Conservation (phyloP, 164 flowering plant genomes). For the Saururus chinensis region DNA sequence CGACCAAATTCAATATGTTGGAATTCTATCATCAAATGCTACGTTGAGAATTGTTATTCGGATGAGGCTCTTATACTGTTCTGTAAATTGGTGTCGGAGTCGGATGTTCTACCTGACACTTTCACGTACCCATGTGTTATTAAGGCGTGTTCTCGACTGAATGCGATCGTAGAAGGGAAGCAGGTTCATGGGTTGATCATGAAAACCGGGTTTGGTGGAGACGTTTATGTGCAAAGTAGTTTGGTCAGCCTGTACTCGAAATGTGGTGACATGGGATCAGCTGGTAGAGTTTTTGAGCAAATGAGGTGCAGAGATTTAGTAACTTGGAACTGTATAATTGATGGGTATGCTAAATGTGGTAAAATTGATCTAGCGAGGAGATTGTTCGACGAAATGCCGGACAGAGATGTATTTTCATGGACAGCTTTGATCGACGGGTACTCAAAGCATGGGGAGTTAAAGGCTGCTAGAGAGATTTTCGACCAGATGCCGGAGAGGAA, state of each 20-base stretch:
- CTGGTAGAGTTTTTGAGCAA: constrained; percentile 4
- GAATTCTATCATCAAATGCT: constrained; percentile 24
- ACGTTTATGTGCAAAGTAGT: constrained; percentile 26
- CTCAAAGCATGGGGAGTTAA: constrained; percentile 16
- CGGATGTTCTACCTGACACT: constrained; percentile 12
- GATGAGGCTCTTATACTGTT: constrained; percentile 24
- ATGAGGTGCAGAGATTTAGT: constrained; percentile 7
- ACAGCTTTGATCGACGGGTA: constrained; percentile 25
- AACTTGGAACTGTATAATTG: constrained; percentile 10
- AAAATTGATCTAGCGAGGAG: constrained; percentile 2
- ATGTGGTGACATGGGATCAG: constrained; percentile 6
- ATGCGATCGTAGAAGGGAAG: constrained; percentile 24
- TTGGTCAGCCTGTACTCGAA: constrained; percentile 17
- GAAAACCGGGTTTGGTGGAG: constrained; percentile 23
- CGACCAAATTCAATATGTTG: constrained; percentile 22
- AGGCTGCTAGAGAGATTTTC: constrained; percentile 14
- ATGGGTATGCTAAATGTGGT: constrained; percentile 7
- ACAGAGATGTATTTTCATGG: constrained; percentile 12
- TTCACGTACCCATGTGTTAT: constrained; percentile 30
- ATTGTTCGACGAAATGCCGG: constrained; percentile 15
- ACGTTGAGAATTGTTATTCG: constrained; percentile 19
- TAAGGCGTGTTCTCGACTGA: constrained; percentile 25
- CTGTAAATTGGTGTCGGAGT: constrained; percentile 10
- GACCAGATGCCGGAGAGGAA: constrained; percentile 24
- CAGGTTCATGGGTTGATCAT: constrained; percentile 31